Evolutionary conservation across 208 protist species (phyloP).

Genomic region (Perkinsela sp.): DNA sequence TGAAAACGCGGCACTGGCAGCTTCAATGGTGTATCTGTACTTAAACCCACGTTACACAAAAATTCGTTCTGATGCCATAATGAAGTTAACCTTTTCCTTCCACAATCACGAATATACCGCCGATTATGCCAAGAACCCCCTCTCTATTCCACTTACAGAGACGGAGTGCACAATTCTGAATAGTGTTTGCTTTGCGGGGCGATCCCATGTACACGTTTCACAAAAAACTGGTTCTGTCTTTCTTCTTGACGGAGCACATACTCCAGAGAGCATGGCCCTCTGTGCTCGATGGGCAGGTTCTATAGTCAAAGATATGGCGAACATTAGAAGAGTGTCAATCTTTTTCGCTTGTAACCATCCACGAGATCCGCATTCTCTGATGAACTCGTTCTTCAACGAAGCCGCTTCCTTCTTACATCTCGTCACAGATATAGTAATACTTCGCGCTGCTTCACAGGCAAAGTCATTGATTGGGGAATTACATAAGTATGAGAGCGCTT

Average conservation of each 20-base stretch:
- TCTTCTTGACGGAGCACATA: slow-evolving; percentile 63
- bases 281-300: slow-evolving; percentile 16
- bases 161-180: slow-evolving; percentile 19
- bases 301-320: not conserved
- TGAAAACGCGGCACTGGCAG: not conserved
- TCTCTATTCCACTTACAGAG: slow-evolving; percentile 18
- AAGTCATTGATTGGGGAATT: not conserved
- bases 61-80: slow-evolving; percentile 27
- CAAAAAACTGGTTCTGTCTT: slow-evolving; percentile 13
- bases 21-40: not conserved
- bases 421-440: not conserved
- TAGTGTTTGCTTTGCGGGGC: slow-evolving; percentile 25
- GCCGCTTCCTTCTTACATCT: not conserved
- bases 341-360: not conserved
- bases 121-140: slow-evolving; percentile 11
- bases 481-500: too few species aligned
- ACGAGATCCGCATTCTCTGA: not conserved
- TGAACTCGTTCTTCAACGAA: not conserved
- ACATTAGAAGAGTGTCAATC: not conserved
- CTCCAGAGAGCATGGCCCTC: slow-evolving; percentile 24
- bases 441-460: not conserved
- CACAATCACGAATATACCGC: slow-evolving; percentile 23
- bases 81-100: slow-evolving; percentile 44
- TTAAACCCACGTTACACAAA: slow-evolving; percentile 7
- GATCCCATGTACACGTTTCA: slow-evolving; percentile 27